These are phyloP conservation scores for Saussurea involucrata DNA, from an alignment of 129 eudicot genomes.

Conservation along the genomic window DNA sequence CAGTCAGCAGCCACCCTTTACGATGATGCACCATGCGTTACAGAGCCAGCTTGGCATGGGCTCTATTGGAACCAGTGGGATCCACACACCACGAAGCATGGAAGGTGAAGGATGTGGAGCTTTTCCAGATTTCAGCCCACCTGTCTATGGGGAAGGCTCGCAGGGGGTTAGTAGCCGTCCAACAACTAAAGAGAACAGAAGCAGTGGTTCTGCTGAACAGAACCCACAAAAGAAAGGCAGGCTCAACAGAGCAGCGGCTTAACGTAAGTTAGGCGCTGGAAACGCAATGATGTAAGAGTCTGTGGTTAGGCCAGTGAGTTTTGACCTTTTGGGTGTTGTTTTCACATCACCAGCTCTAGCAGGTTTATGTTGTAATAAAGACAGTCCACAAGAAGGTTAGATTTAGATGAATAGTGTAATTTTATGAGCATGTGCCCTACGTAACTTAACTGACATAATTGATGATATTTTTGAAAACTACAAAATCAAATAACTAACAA, in stretches of 20 bases:
- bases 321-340: slow-evolving; percentile 1
- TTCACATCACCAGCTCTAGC: slow-evolving; percentile 7
- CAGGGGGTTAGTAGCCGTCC: slow-evolving; percentile 27
- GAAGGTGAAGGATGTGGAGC: slow-evolving; percentile 29
- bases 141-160: slow-evolving; percentile 29
- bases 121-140: slow-evolving; percentile 26
- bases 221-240: slow-evolving; percentile 39
- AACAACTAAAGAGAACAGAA: slow-evolving; percentile 26
- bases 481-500: not conserved
- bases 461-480: not conserved
- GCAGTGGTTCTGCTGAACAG: slow-evolving; percentile 22
- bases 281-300: not conserved
- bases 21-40: slow-evolving; percentile 27
- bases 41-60: slow-evolving; percentile 44
- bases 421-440: not conserved
- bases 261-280: not conserved
- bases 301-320: slow-evolving; percentile 3
- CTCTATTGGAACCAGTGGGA: slow-evolving; percentile 29
- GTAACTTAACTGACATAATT: not conserved
- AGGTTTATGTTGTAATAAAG: slow-evolving; percentile 28
- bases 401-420: slow-evolving; percentile 18
- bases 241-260: slow-evolving; percentile 16
- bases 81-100: slow-evolving; percentile 13
- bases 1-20: slow-evolving; percentile 32
- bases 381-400: slow-evolving; percentile 8